Conservation (phyloP, 331 rosid species). For the Erythrophleum ivorense region DNA sequence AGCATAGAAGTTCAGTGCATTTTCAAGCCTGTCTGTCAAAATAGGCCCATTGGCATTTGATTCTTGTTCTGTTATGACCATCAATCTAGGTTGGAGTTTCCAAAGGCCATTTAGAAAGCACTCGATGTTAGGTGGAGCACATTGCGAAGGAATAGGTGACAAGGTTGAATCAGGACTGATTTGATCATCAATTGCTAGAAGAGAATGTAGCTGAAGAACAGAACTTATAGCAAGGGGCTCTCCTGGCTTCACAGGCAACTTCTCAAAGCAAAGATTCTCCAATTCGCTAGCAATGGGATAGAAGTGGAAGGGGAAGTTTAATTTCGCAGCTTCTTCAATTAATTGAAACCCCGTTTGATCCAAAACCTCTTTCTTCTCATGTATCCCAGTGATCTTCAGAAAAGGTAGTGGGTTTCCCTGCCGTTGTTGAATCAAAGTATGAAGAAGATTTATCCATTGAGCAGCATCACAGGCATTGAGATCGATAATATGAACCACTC, state of each 20-base stretch:
- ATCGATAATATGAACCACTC: conserved; percentile 68
- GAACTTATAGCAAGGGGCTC: conserved; percentile 77
- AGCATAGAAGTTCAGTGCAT: conserved; percentile 67
- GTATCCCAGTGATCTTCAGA: conserved; percentile 64
- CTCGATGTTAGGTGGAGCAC: conserved; percentile 64
- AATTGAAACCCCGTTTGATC: conserved; percentile 53
- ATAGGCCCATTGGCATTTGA: conserved; percentile 56
- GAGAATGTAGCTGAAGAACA: conserved; percentile 67
- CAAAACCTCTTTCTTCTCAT: conserved; percentile 63
- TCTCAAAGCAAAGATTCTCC: conserved; percentile 62
- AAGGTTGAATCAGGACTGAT: conserved; percentile 54
- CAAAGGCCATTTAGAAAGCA: conserved; percentile 56
- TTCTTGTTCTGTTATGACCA: conserved; percentile 78
- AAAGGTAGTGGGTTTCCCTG: conserved; percentile 52
- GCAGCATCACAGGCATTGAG: conserved; percentile 61
- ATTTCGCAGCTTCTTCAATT: conserved; percentile 58
- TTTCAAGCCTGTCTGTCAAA: conserved; percentile 53
- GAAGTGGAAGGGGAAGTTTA: conserved; percentile 63
- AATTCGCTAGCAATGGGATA: conserved; percentile 52
- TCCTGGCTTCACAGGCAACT: conserved; percentile 61
- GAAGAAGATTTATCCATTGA: conserved; percentile 64
- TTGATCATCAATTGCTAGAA: conserved; percentile 58
- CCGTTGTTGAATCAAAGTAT: conserved; percentile 46
- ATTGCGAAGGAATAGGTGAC: conserved; percentile 51
- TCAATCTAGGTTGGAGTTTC: conserved; percentile 61